A percentile compares a stretch with the other conserved stretches of the same genome.
phyloP scores from a whole-genome alignment of 805 yeast genomes.

The Candida sonorensis region DNA sequence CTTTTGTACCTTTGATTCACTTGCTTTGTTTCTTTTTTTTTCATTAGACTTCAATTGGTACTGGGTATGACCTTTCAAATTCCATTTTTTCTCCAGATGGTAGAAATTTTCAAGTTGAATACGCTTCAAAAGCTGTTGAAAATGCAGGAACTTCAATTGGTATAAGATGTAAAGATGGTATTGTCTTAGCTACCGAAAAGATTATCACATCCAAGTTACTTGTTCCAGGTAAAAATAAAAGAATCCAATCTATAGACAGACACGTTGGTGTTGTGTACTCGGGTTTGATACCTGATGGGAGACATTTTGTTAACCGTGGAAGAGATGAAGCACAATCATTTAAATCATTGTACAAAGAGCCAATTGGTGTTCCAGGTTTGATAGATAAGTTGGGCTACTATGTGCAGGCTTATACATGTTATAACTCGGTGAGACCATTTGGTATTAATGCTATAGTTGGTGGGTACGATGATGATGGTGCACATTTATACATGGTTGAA shows the following conservation, averaged over 20 bases:
- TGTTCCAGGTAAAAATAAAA: conserved; percentile 81
- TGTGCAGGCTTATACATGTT: conserved; percentile 92
- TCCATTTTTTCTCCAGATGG: conserved; percentile 94
- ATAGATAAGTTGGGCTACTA: conserved; percentile 84
- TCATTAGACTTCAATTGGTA: conserved; percentile 83
- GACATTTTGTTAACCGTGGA: conserved; percentile 86
- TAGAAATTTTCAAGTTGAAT: conserved; percentile 94
- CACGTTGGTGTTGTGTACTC: conserved; percentile 94
- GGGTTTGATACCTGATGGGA: conserved; percentile 94
- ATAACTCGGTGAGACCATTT: conserved; percentile 96
- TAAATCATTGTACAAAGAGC: conserved; percentile 67
- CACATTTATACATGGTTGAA: conserved; percentile 90
- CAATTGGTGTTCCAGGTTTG: conserved; percentile 73
- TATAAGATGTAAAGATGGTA: conserved; percentile 84
- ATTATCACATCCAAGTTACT: conserved; percentile 78
- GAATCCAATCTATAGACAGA: conserved; percentile 89
- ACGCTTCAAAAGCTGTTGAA: conserved; percentile 96
- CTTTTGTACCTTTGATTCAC: too few relatives aligned
- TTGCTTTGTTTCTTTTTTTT: conserved; percentile 44
- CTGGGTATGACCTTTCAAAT: conserved; percentile 97
- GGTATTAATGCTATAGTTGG: conserved; percentile 92
- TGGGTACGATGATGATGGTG: conserved; percentile 83
- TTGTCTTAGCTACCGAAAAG: conserved; percentile 97
- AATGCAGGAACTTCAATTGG: conserved; percentile 96
- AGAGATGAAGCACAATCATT: conserved; percentile 84